phyloP scores from a whole-genome alignment of 768 basidiomycete species.

The Tephrocybe sp. region DNA sequence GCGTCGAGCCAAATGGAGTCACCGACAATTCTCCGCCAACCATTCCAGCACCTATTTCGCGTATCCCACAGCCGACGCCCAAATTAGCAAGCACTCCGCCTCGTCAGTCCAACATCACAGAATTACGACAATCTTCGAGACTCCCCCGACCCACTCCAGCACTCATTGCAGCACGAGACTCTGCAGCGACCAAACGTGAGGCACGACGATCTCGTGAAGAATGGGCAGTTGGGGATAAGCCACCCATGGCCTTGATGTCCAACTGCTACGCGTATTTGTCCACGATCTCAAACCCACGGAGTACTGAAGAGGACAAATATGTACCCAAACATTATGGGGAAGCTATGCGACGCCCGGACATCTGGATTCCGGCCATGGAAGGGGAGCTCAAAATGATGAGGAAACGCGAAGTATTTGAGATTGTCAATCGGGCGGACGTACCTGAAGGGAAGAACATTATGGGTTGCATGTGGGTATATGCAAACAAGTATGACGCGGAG shows the following conservation, averaged over 20 bases:
- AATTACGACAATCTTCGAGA: no score
- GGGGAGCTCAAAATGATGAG: constrained; percentile 19
- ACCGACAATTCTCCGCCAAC: no score
- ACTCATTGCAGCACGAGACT: no score
- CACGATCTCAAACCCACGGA: not conserved
- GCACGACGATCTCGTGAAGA: no score
- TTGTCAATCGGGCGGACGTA: constrained; percentile 5
- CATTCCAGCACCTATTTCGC: no score
- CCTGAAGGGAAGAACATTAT: constrained; percentile 10
- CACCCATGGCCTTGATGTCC: not conserved
- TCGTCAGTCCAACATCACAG: no score
- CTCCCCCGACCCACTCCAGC: no score
- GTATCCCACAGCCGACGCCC: no score
- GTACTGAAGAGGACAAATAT: not conserved
- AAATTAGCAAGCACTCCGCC: no score
- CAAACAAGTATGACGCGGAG: constrained; percentile 26
- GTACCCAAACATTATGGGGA: constrained; percentile 8
- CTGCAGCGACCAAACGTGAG: no score
- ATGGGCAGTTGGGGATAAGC: not conserved
- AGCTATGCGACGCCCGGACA: constrained; percentile 14
- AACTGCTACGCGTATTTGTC: not conserved
- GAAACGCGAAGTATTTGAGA: constrained; percentile 15
- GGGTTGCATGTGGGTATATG: constrained; percentile 20
- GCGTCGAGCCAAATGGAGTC: no score
- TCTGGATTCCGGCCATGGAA: constrained; percentile 15